Percentiles rank a stretch among this genome's conserved stretches.
Conservation (phyloP, 176 grass and related monocot species). For the Oryza meyeriana region DNA sequence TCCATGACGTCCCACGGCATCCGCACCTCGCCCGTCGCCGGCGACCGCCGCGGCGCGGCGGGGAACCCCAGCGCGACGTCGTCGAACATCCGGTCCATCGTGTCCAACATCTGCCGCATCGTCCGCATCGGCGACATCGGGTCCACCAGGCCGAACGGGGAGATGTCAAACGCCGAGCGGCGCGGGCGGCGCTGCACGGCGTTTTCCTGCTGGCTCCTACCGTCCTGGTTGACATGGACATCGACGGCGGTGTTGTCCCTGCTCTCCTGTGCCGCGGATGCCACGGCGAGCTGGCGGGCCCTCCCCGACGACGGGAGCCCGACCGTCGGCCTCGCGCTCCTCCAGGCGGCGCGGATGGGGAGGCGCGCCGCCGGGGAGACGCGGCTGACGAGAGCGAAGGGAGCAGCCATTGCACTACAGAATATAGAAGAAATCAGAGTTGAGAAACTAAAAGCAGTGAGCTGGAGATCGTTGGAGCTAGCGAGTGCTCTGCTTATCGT, state of each 20-base stretch:
- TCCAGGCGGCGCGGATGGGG: conserved; percentile 34
- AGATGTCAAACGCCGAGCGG: conserved; percentile 36
- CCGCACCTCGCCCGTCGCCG: conserved; percentile 29
- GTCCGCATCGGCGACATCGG: conserved; percentile 77
- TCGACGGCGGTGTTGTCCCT: conserved; percentile 54
- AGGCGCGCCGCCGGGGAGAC: conserved; percentile 41
- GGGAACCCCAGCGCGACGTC: conserved; percentile 54
- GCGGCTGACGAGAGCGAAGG: conserved; percentile 51
- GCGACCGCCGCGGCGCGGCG: neutral
- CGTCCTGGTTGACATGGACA: conserved; percentile 46
- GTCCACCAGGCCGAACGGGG: conserved; percentile 65
- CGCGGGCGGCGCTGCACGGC: conserved; percentile 50
- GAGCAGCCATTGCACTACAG: conserved; percentile 41
- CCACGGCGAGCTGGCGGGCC: conserved; percentile 28
- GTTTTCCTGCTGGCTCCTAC: conserved; percentile 16
- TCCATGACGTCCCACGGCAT: conserved; percentile 66
- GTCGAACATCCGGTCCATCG: conserved; percentile 80
- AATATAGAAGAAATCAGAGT: neutral
- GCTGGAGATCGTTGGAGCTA: neutral
- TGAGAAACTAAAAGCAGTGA: neutral
- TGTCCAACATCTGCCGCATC: conserved; percentile 87
- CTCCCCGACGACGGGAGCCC: conserved; percentile 12
- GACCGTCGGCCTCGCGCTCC: neutral
- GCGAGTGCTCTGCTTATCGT: neutral
- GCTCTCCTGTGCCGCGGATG: conserved; percentile 52